Evolutionary conservation across 805 yeast species (phyloP), one percentile per base, ranked within the genome.

Genomic region (Saccharomycopsis schoenii): DNA sequence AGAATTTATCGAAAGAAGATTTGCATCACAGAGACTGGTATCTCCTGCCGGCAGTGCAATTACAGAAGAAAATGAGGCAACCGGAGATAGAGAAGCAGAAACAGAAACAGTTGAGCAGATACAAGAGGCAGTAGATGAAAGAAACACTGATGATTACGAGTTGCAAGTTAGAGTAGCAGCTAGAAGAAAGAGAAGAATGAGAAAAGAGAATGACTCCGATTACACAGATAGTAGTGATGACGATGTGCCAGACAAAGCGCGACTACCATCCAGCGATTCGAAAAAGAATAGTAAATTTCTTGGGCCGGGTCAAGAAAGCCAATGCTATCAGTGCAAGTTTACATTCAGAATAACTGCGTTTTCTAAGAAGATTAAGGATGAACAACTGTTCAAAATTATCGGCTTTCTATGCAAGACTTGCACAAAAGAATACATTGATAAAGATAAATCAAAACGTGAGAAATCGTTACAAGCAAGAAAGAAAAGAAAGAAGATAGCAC

Each of bases 401-500:
- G 94, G 96, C 1, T 85, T 86, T 66, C 69, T 83, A 12, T 89
- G 96, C 70, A 80, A 82, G 15, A 78, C 78, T 5, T 84, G 90
- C 70, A 80, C 86, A 25, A 77, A 74, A 58, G 63, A 61, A 40
- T 70, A 72, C 37, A 72, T 72, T 69, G 67, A 72, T 75, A 67
- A 83, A 79, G 71, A 76, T 69, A 65, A 71, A 74, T 62, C 72
- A 74, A 61, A 74, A 78, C 58, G 77, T 65, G 76, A 76, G 64
- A 82, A 80, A 66, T 86, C 84, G 71, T 68, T 84, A 24, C 80
- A 80, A 59, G 89, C 88, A 17, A 77, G 94, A 58, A 87, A 87
- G 69, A 81, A 82, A 66, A 80, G 96, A 62, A 88, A 88, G 74
- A 84, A 83, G 73, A 75, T 86, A 56, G 97, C 98, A 0, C 88